phyloP scores from a whole-genome alignment of 75 land plant genomes.

The Larix kaempferi region DNA sequence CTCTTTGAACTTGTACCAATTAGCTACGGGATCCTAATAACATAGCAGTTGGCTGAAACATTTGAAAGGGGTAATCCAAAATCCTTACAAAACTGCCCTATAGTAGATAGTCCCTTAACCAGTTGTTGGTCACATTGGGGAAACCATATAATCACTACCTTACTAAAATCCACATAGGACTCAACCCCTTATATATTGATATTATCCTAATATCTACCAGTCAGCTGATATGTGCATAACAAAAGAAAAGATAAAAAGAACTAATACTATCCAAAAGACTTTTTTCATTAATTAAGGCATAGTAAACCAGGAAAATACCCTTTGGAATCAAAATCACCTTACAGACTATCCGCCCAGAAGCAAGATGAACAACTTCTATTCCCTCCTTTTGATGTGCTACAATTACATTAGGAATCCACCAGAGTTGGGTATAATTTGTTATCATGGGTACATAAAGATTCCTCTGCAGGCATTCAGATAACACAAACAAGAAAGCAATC shows the following conservation, averaged over 20 bases:
- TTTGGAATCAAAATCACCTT: conserved; percentile 52
- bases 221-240: background rate
- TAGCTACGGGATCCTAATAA: too few relatives aligned
- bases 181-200: too few relatives aligned
- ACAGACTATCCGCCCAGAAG: conserved; percentile 87
- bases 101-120: too few relatives aligned
- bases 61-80: too few relatives aligned
- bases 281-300: background rate
- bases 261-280: background rate
- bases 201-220: background rate
- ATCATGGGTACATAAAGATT: conserved; percentile 71
- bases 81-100: too few relatives aligned
- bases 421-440: conserved; percentile 85
- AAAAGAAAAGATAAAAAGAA: background rate
- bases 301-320: background rate
- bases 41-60: too few relatives aligned
- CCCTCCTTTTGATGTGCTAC: conserved; percentile 98
- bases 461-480: conserved; percentile 45
- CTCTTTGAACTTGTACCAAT: too few relatives aligned
- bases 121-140: too few relatives aligned
- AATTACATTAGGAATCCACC: conserved; percentile 98
- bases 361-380: conserved; percentile 93
- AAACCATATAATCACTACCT: too few relatives aligned
- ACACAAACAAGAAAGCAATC: conserved; percentile 6
- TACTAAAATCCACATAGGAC: too few relatives aligned